Base-by-base conservation (phyloP, 208 protist genomes). In the Crithidia acanthocephali region DNA sequence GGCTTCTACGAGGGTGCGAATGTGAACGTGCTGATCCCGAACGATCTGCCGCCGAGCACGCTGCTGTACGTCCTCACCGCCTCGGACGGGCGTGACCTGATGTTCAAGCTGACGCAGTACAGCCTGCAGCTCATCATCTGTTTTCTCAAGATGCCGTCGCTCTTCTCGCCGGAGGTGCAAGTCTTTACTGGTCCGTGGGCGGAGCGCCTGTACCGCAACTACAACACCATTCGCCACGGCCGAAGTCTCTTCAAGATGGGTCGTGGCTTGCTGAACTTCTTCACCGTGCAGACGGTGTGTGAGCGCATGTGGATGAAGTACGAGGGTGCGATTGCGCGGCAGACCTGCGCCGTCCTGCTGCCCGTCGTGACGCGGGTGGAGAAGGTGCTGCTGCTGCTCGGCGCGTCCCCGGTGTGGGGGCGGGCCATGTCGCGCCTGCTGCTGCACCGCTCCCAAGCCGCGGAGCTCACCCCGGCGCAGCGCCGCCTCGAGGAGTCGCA, bases 41-140 rank as follows among this genome's bases (percentile, higher is more conserved):
- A 85, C 70, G 91, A 96, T 47, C 73, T 96, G 48, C 91, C 91
- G 15, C 81, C 79, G 1, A 93, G 86, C 66, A 92, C 86, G 47
- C 52, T 96, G 40, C 79, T 96, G 3, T 96, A 96, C 74, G 87
- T 96, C 22, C 65, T 96, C 4, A 96, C 91, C 44, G 86, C 91
- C 27, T 93, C 87, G 13, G 91, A 96, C 35, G 91, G 91, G 5
- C 83, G 91, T 18, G 91, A 96, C 48, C 72, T 84, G 48, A 75
- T 94, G 52, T 96, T 96, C 75, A 96, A 96, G 70, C 72, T 76
- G 48, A 74, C 90, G 5, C 91, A 96, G 76, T 96, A 93, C 83
- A 81, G 28, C 23, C 74, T 94, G 78, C 86, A 92, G 62, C 53
- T 93, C 18, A 25, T 83, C 47, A 91, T 96, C 47, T 93, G 88